These are phyloP conservation scores for Kalanchoe fedtschenkoi DNA, from an alignment of 164 flowering plant species.

Conservation along the genomic window DNA sequence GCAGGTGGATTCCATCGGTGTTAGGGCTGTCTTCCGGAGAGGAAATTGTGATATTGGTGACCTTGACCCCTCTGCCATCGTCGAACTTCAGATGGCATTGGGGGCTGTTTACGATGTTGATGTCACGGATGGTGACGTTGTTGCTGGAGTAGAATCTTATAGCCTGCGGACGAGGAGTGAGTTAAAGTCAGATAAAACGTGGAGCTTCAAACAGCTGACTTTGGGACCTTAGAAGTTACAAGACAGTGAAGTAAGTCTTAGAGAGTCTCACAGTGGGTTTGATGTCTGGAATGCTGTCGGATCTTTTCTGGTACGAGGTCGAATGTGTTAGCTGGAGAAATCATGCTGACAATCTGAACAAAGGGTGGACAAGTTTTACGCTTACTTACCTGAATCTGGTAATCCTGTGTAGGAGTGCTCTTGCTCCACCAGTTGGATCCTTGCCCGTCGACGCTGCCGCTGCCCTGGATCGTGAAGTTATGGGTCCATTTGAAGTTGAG, in stretches of 20 bases:
- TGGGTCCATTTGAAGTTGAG: conserved; percentile 71
- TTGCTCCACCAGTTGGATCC: conserved; percentile 87
- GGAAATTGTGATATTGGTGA: conserved; percentile 54
- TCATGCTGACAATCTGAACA: background rate
- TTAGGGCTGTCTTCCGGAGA: conserved; percentile 76
- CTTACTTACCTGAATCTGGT: conserved; percentile 21
- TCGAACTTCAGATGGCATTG: conserved; percentile 80
- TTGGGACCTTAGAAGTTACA: no score
- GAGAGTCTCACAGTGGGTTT: conserved; percentile 69
- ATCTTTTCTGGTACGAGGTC: conserved; percentile 34
- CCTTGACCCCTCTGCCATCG: conserved; percentile 30
- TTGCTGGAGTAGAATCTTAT: conserved; percentile 59
- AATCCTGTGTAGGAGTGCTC: conserved; percentile 13
- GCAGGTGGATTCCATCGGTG: conserved; percentile 91
- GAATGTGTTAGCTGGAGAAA: no score
- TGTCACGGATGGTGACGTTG: conserved; percentile 47
- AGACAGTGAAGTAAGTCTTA: no score
- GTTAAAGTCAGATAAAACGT: background rate
- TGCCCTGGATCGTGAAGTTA: conserved; percentile 69
- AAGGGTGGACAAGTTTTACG: background rate
- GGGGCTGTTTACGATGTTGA: conserved; percentile 66
- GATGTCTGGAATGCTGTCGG: conserved; percentile 32
- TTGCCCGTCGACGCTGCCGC: conserved; percentile 68
- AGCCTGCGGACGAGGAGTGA: conserved; percentile 34
- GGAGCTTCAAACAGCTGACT: no score